A percentile compares a stretch with the other conserved stretches of the same genome.
phyloP scores from a whole-genome alignment of 1,284 basidiomycete species.

The Salmacisia buchloeana region DNA sequence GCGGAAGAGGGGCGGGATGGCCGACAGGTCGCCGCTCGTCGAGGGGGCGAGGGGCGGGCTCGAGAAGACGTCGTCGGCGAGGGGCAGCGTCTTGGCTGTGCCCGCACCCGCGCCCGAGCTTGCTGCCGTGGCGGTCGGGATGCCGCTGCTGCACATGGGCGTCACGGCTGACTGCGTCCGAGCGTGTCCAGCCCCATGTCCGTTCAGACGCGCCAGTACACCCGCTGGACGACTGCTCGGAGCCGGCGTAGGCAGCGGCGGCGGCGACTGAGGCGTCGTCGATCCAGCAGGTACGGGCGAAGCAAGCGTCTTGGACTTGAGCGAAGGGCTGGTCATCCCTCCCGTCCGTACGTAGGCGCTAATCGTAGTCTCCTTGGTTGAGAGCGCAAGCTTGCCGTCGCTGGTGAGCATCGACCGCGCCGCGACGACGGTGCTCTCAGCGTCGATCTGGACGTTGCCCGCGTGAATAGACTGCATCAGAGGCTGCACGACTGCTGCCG shows the following conservation, averaged over 20 bases:
- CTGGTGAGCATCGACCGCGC: not conserved
- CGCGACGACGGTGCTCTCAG: not conserved
- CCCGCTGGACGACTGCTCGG: not conserved
- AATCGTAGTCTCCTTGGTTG: not conserved
- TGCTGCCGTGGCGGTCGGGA: not conserved
- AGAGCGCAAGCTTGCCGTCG: not conserved
- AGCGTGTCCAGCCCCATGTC: not conserved
- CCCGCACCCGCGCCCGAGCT: not conserved
- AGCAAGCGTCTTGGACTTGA: not conserved
- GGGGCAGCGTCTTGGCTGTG: not conserved
- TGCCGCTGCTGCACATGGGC: too few relatives aligned
- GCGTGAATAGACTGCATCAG: not conserved
- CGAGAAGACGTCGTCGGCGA: not conserved
- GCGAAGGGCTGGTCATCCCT: not conserved
- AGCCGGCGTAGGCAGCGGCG: not conserved
- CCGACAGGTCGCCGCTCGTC: too few relatives aligned
- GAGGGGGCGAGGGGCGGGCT: not conserved
- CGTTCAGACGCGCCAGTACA: conserved; percentile 3
- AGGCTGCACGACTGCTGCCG: not conserved
- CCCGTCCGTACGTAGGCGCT: conserved; percentile 2
- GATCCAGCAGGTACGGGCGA: not conserved
- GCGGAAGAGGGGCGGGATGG: not conserved
- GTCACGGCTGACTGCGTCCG: not conserved
- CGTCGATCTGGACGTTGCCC: not conserved
- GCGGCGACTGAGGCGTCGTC: not conserved